Base-by-base conservation (phyloP, 441 rosid genomes). In the Manihot esculenta region DNA sequence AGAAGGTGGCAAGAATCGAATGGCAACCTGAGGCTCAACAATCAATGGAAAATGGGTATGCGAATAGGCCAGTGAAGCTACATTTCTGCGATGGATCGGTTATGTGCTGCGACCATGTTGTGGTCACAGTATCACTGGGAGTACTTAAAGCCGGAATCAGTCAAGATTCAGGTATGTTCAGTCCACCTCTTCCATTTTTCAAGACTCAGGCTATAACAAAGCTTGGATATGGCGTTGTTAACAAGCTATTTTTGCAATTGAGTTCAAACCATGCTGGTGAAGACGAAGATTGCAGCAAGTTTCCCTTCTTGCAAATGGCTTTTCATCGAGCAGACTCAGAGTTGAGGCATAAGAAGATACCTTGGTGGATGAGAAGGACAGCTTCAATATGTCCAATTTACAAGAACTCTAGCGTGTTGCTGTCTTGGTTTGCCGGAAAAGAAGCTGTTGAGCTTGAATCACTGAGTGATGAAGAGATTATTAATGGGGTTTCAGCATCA, bases 351-450 rank as follows among this genome's bases (percentile, higher is more conserved):
- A 74, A 61, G 70, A 87, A 78, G 71, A 87, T 94, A 64, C 99
- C 99, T 1, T 80, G 91, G 94, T 94, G 99, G 99, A 89, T 92
- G 81, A 89, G 99, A 67, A 89, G 91, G 79, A 88, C 98, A 54
- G 91, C 99, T 54, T 83, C 90, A 18, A 66, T 94, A 6, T 61
- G 78, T 21, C 98, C 99, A 35, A 92, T 92, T 64, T 84, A 94
- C 54, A 84, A 79, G 76, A 84, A 76, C 70, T 94, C 99, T 10
- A 84, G 78, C 17, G 88, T 94, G 71, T 64, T 94, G 59, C 74
- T 92, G 23, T 88, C 96, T 64, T 94, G 99, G 99, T 90, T 89
- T 83, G 94, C 99, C 72, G 98, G 98, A 78, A 76, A 92, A 73
- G 99, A 94, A 76, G 99, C 99, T 45, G 81, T 90, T 0, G 86